A percentile compares a stretch with the other conserved stretches of the same genome.
Conservation (phyloP, 1,139 yeast genomes). For the Neolecta irregularis region DNA sequence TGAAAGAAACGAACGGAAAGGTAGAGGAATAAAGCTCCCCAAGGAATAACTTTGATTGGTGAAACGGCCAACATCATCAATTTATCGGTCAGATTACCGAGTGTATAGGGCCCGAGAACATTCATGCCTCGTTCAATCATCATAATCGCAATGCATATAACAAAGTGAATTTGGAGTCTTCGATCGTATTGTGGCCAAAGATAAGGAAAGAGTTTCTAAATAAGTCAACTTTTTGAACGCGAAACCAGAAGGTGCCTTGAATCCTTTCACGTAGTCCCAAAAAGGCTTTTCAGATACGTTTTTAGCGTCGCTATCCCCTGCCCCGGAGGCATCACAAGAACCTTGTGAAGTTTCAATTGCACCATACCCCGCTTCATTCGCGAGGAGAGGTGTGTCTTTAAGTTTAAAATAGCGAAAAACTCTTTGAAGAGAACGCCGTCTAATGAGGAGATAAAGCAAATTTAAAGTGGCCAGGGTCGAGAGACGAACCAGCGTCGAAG, state of each 20-base stretch:
- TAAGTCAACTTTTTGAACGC: neutral
- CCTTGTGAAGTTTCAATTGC: no score
- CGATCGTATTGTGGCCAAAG: conserved; percentile 1
- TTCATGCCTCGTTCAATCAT: conserved; percentile 1
- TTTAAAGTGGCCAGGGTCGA: no score
- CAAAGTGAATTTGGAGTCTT: conserved; percentile 1
- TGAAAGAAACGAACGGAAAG: conserved; percentile 1
- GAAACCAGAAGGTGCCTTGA: neutral
- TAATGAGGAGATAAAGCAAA: no score
- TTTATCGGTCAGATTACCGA: conserved; percentile 2
- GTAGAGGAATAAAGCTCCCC: conserved; percentile 1
- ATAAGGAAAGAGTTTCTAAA: conserved; percentile 5
- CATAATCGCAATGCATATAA: conserved; percentile 2
- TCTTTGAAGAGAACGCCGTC: no score
- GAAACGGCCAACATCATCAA: neutral
- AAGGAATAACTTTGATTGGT: neutral
- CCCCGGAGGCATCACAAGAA: neutral
- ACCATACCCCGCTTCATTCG: no score
- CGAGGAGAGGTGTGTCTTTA: conserved; percentile 1
- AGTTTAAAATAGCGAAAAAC: no score
- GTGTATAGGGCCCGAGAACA: neutral
- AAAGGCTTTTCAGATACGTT: neutral
- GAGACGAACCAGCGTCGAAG: no score
- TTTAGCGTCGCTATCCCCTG: neutral
- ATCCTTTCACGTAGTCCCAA: neutral